Evolutionary conservation across 2,329 filamentous ascomycete genomes (phyloP), one percentile per base, ranked within the genome.

Genomic region (Hirsutella rhossiliensis): DNA sequence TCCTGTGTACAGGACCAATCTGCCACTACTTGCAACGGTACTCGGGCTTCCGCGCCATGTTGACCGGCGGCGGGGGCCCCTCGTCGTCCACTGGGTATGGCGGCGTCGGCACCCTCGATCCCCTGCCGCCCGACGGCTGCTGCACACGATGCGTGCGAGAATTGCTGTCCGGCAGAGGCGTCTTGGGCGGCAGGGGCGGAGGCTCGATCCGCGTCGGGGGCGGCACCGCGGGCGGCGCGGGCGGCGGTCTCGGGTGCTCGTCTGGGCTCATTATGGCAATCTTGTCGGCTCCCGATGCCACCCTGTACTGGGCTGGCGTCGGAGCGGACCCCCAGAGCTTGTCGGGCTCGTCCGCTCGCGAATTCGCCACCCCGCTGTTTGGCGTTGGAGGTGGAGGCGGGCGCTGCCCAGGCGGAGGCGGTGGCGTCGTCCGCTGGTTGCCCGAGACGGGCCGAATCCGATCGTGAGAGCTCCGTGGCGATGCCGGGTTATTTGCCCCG

Each of bases 71-170:
- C 17, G 90, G 89, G 27, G 84, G 82, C 23, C 83, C 84, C 55
- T 94, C 84, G 38, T 78, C 82, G 37, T 80, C 81, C 40, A 86
- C 65, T 0, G 90, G 90, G 60, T 96, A 96, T 1, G 88, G 88
- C 30, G 86, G 72, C 9, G 67, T 60, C 1, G 61, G 49, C 6
- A 58, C 54, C 47, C 64, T 55, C 47, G 62, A 54, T 50, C 66
- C 55, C 48, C 58, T 32, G 48, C 55, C 39, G 43, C 54, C 51
- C 42, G 53, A 49, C 34, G 60, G 66, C 53, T 60, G 40, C 7
- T 47, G 40, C 19, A 27, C 30, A 13, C 37, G 50, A 38, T 60
- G 67, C 52, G 34, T 17, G 4, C 34, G 34, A 17, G 13, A n/a
- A 6, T 37, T 19, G 27, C 47, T 60, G 46, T 77, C 80, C 0